Evolutionary conservation across 306 rosid species (phyloP).

Genomic region (Quercus engelmannii): DNA sequence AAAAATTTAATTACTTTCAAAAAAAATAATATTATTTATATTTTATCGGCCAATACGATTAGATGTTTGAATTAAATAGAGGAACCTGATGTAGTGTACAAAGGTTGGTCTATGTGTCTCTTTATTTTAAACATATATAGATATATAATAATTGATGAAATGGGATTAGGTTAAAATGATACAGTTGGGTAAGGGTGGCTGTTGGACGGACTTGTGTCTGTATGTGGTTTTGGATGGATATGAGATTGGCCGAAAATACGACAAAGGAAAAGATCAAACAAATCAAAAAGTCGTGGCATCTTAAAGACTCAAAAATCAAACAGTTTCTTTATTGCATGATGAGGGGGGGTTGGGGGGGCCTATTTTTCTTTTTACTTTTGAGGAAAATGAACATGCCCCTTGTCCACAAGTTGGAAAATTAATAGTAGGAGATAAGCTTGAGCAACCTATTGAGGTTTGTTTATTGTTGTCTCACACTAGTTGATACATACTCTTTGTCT

Average conservation of each 20-base stretch:
- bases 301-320: conserved; percentile 7
- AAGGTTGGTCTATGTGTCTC: too few relatives aligned
- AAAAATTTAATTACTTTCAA: too few relatives aligned
- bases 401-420: conserved; percentile 32
- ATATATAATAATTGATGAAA: background rate
- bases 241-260: conserved; percentile 22
- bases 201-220: conserved; percentile 52
- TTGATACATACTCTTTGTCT: too few relatives aligned
- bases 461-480: too few relatives aligned
- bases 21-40: too few relatives aligned
- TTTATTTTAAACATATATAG: background rate
- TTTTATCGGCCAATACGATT: too few relatives aligned
- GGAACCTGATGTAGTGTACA: too few relatives aligned
- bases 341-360: conserved; percentile 11
- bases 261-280: conserved; percentile 47
- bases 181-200: conserved; percentile 53
- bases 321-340: conserved; percentile 8
- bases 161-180: conserved; percentile 29
- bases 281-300: conserved; percentile 29
- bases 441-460: background rate
- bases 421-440: background rate
- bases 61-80: too few relatives aligned
- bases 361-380: conserved; percentile 20
- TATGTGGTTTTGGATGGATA: conserved; percentile 25
- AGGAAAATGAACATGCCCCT: conserved; percentile 28